Evolutionary conservation across 2,329 filamentous ascomycete species (phyloP).

Genomic region (Podosphaera aphanis): DNA sequence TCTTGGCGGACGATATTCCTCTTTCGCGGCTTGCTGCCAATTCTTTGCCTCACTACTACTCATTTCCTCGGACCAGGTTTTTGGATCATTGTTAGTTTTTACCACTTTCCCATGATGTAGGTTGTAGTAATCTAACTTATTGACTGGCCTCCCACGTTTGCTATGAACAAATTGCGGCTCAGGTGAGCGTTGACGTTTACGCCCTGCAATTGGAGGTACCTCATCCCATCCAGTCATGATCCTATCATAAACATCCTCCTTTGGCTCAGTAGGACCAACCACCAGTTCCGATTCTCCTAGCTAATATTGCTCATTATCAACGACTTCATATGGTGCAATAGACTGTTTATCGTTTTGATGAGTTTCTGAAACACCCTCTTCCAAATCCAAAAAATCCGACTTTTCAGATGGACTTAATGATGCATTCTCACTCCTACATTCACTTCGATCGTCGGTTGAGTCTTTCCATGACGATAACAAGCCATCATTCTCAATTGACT

Average conservation of each 20-base stretch:
- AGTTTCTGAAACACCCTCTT: neutral
- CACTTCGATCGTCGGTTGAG: neutral
- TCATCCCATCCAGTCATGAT: neutral
- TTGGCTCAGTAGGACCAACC: neutral
- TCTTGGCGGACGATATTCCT: neutral
- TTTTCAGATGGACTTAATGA: neutral
- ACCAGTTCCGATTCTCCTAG: neutral
- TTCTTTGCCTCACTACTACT: neutral
- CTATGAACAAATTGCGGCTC: neutral
- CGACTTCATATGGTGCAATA: neutral
- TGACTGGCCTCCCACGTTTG: neutral
- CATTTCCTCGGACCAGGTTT: neutral
- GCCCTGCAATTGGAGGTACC: neutral
- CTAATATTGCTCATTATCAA: neutral
- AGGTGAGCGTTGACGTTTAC: neutral
- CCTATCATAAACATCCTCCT: neutral
- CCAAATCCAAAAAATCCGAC: neutral
- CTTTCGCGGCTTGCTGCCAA: neutral
- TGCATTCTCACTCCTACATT: neutral
- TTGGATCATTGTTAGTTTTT: neutral
- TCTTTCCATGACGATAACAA: neutral
- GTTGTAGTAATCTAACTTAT: neutral
- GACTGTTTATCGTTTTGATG: neutral
- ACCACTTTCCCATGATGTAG: neutral
- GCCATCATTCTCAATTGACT: neutral